Base-by-base conservation (phyloP, 257 asterid genomes). In the Capsicum chinense region DNA sequence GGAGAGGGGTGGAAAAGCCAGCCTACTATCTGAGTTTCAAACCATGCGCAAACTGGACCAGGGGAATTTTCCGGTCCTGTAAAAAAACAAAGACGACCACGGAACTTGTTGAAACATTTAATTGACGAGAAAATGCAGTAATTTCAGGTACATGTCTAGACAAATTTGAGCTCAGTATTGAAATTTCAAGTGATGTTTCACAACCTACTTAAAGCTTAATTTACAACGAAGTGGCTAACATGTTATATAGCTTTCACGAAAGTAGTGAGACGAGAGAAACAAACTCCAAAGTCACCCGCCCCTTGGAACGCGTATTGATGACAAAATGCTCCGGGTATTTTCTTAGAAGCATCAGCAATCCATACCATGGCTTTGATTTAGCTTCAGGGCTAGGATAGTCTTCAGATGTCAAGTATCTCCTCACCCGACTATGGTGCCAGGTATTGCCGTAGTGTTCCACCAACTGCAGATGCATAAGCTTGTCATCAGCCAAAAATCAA, bases 291-390 rank as follows among this genome's bases (percentile, higher is more conserved):
- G 93, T 87, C 57, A 91, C 88, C 60, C 97, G 94, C 5, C 98
- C 98, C 91, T 93, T 93, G 9, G 98, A 94, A 84, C 94, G 86
- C 56, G 95, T 97, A 89, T 97, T 97, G 90, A 97, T 91, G 35
- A 94, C 99, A 71, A 97, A 97, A 87, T 97, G 97, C 85, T 97
- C 98, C 0, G 98, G 99, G 37, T 92, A 93, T 87, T 95, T 95
- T 91, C 95, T 91, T 48, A 97, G 87, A 89, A 97, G 81, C 91
- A 91, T 87, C 14, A 96, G 95, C 94, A 96, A 84, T 78, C 99
- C 99, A 50, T 87, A 90, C 99, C 99, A 97, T 16, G 99, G 98
- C 86, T 95, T 97, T 59, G 93, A 93, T 70, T 85, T 87, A 84
- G 93, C 92, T 88, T 94, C 99, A 17, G 94, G 92, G 81, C 71